phyloP scores from a whole-genome alignment of 108 stramenopile genomes.

The Nitzschia sp. region DNA sequence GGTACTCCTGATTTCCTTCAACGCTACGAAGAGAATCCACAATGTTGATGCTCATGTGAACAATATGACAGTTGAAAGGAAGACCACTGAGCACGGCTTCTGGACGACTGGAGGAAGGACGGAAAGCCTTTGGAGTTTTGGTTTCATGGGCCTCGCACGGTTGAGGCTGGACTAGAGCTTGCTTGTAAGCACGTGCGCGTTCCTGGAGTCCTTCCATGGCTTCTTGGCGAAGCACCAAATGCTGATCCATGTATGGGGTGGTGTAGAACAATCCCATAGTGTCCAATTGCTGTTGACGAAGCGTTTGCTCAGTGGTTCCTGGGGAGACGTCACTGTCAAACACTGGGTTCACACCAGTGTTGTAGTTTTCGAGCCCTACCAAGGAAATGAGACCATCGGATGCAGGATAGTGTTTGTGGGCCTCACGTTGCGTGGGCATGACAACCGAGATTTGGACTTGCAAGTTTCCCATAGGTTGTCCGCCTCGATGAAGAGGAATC shows the following conservation, averaged over 20 bases:
- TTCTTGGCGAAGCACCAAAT: constrained; percentile 42
- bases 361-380: constrained; percentile 60
- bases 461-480: constrained; percentile 50
- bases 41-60: constrained; percentile 53
- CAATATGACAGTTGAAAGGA: constrained; percentile 83
- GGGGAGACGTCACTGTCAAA: constrained; percentile 34
- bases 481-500: constrained; percentile 46
- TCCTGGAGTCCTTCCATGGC: constrained; percentile 54
- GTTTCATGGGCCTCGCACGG: constrained; percentile 52
- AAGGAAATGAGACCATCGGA: constrained; percentile 61
- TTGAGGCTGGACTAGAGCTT: constrained; percentile 39
- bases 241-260: constrained; percentile 55
- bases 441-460: constrained; percentile 49
- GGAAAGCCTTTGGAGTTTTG: constrained; percentile 65
- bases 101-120: constrained; percentile 60
- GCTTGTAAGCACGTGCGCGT: constrained; percentile 36
- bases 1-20: constrained; percentile 28
- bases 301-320: neutral
- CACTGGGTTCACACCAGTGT: constrained; percentile 44
- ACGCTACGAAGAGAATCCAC: constrained; percentile 37
- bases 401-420: constrained; percentile 13
- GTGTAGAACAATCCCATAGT: constrained; percentile 81
- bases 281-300: constrained; percentile 61
- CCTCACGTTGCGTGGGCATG: constrained; percentile 23
- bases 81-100: constrained; percentile 63